These are phyloP conservation scores for Colletotrichum sp. DNA, from an alignment of 2,329 filamentous ascomycete genomes.

Conservation along the genomic window DNA sequence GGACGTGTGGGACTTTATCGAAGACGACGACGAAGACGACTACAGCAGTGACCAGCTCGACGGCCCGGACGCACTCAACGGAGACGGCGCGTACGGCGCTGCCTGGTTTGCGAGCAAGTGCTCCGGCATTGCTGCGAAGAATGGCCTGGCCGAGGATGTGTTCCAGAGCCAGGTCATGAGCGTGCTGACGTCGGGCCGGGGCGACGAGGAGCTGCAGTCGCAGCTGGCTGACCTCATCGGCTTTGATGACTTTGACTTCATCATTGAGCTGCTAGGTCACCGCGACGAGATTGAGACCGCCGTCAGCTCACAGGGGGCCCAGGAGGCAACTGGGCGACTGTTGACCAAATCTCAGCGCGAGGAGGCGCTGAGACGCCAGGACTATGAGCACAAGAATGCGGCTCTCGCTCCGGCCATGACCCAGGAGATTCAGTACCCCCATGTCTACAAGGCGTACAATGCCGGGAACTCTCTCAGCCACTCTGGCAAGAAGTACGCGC, in stretches of 20 bases:
- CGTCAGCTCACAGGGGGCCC: constrained; percentile 35
- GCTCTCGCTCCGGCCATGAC: constrained; percentile 73
- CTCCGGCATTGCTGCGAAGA: constrained; percentile 66
- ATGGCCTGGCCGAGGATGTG: constrained; percentile 70
- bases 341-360: constrained; percentile 80
- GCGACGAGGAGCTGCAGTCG: constrained; percentile 90
- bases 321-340: constrained; percentile 55
- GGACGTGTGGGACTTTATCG: constrained; percentile 94
- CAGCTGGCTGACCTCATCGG: constrained; percentile 88
- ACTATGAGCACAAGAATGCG: constrained; percentile 83
- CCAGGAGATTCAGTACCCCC: constrained; percentile 82
- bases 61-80: constrained; percentile 34
- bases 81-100: constrained; percentile 51
- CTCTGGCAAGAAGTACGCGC: constrained; percentile 79
- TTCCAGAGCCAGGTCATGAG: constrained; percentile 80
- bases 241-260: constrained; percentile 91
- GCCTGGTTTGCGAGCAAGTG: constrained; percentile 78
- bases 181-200: constrained; percentile 68
- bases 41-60: constrained; percentile 60
- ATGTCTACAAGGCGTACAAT: constrained; percentile 85
- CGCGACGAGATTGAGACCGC: constrained; percentile 68
- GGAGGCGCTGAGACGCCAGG: constrained; percentile 74
- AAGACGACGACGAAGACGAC: constrained; percentile 71
- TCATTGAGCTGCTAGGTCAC: constrained; percentile 86
- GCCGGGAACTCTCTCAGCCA: constrained; percentile 86